Conservation (phyloP, 2,329 filamentous ascomycete genomes). For the Reticulascus tulasneorum region DNA sequence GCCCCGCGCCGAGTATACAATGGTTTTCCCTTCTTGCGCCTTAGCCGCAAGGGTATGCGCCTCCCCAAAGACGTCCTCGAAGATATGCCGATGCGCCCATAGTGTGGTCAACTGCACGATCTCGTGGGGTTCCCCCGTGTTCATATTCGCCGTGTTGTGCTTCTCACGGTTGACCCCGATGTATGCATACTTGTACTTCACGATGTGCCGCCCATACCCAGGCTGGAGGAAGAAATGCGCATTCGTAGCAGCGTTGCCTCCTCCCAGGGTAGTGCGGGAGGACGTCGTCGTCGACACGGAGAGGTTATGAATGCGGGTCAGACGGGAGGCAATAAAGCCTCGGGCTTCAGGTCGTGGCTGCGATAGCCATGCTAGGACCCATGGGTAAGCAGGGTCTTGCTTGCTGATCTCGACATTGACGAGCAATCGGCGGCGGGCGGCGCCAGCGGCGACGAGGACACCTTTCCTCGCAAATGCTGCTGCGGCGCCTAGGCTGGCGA, state of each 20-base stretch:
- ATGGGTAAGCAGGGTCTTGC: conserved; percentile 88
- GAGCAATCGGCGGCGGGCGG: conserved; percentile 79
- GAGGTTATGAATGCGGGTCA: conserved; percentile 58
- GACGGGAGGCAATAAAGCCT: conserved; percentile 54
- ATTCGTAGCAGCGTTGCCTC: conserved; percentile 59
- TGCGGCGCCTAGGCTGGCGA: conserved; percentile 81
- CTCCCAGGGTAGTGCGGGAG: conserved; percentile 61
- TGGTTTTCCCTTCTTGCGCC: conserved; percentile 85
- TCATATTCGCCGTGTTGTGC: conserved; percentile 74
- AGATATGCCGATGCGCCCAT: conserved; percentile 83
- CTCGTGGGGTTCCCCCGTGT: conserved; percentile 87
- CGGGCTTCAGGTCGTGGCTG: conserved; percentile 61
- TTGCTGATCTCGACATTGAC: conserved; percentile 95
- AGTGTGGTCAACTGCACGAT: conserved; percentile 89
- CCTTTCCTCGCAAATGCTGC: conserved; percentile 78
- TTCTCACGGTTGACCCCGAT: conserved; percentile 85
- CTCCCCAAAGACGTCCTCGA: conserved; percentile 84
- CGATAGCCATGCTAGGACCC: conserved; percentile 93
- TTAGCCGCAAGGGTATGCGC: conserved; percentile 76
- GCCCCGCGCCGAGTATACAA: conserved; percentile 82
- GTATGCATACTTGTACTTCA: conserved; percentile 83
- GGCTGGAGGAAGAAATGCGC: conserved; percentile 87
- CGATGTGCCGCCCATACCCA: conserved; percentile 82
- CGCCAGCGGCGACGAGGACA: conserved; percentile 63
- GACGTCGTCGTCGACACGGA: conserved; percentile 52